These are phyloP conservation scores for Petunia secreta DNA, from an alignment of 257 asterid genomes.

Conservation along the genomic window DNA sequence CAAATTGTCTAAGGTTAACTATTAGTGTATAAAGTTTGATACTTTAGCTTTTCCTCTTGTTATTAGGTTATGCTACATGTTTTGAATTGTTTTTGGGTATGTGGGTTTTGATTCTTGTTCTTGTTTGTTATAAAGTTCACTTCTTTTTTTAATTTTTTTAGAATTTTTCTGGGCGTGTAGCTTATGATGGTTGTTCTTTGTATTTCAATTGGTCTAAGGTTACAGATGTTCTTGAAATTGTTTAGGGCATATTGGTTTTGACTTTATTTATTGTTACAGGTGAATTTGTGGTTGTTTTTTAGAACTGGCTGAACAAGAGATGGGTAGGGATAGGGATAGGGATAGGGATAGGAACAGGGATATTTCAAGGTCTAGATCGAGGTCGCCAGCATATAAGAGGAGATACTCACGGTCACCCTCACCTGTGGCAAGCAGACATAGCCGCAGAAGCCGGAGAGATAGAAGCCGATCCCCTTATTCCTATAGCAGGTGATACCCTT, in stretches of 20 bases:
- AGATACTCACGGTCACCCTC: constrained; percentile 89
- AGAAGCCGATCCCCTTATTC: constrained; percentile 89
- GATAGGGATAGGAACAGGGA: not conserved
- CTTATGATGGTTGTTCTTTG: not conserved
- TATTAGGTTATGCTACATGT: not conserved
- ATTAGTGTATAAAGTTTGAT: not conserved
- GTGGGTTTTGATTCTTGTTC: constrained; percentile 8
- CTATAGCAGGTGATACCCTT: constrained; percentile 94
- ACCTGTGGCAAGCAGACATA: constrained; percentile 65
- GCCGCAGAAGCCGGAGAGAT: constrained; percentile 85
- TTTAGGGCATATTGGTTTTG: not conserved
- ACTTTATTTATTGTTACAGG: constrained; percentile 38
- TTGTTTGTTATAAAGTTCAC: not conserved
- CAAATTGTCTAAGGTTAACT: not conserved
- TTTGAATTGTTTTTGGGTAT: not conserved
- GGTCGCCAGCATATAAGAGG: constrained; percentile 78
- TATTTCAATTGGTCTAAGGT: not conserved
- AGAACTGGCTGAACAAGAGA: constrained; percentile 36
- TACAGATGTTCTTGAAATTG: not conserved
- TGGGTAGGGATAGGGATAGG: constrained; percentile 79
- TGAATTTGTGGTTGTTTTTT: constrained; percentile 26
- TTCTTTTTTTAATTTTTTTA: not conserved
- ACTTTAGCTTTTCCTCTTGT: not conserved
- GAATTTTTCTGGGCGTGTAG: constrained; percentile 9
- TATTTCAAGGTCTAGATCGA: constrained; percentile 84